Base-by-base conservation (phyloP, 2,329 filamentous ascomycete genomes). In the Penicillium olsonii region DNA sequence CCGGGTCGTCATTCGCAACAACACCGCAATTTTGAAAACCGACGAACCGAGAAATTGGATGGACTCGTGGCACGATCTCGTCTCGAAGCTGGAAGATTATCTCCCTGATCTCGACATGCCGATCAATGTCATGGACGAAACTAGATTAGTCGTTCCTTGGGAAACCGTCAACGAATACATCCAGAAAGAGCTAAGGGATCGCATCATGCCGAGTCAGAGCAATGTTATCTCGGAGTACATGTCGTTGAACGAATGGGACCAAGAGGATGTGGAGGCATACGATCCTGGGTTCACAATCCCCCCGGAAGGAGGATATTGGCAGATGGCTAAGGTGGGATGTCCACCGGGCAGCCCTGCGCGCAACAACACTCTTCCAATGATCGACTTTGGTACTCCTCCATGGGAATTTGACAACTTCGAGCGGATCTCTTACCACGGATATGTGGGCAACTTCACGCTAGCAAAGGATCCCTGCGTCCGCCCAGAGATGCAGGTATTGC, bases 71-170 rank as follows among this genome's bases (percentile, higher is more conserved):
- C 42, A 62, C 29, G 65, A 73, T 27, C 61, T 78, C 61, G 60
- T 75, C 12, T 47, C 61, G 26, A 68, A 63, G 9, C 64, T 78
- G 9, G 42, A 63, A 18, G 54, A 68, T 5, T 57, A 65, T 15
- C 61, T 78, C 12, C 76, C 76, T 3, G 75, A 79, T 54, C 56
- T 79, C 27, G 71, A 78, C 45, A 63, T 79, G 39, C 67, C 76
- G 0, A 66, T 78, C 42, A 79, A 79, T 54, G 60, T 70, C 27
- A 78, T 78, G 75, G 77, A 79, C 46, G 75, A 79, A 60, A 71
- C 71, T 29, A 67, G 76, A 2, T 55, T 79, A 6, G 66, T 78
- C 14, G 74, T 77, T 4, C 73, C 74, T 0, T 78, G 71, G 70
- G 75, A 79, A 41, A 67, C 70, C 18, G 71, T 78, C 12, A 62